Evolutionary conservation across 2,329 filamentous ascomycete genomes (phyloP).

Genomic region (Biscogniauxia marginata): DNA sequence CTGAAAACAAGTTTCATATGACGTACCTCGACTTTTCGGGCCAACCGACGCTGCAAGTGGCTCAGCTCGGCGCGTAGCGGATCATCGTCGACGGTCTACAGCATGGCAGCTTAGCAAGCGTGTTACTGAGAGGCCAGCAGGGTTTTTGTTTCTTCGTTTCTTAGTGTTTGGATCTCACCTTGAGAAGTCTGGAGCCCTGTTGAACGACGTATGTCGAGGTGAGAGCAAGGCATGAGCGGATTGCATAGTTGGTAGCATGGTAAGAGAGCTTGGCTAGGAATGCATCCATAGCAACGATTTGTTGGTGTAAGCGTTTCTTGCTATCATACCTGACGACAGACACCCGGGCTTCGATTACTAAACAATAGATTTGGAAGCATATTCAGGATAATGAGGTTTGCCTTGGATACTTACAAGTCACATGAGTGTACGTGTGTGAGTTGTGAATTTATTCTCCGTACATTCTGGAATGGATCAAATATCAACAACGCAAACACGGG

Average conservation of each 20-base stretch:
- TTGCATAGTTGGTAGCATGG: conserved; percentile 90
- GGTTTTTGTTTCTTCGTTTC: not conserved
- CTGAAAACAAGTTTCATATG: not conserved
- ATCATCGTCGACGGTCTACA: conserved; percentile 65
- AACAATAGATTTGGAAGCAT: not conserved
- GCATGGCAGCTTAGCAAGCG: conserved; percentile 1
- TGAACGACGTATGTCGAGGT: conserved; percentile 83
- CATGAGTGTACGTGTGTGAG: no score
- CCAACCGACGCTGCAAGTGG: conserved; percentile 68
- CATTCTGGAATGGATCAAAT: no score
- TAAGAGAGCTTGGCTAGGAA: conserved; percentile 52
- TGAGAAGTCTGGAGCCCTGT: conserved; percentile 76
- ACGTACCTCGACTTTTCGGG: conserved; percentile 79
- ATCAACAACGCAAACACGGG: no score
- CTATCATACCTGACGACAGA: conserved; percentile 14
- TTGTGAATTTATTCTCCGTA: no score
- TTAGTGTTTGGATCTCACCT: conserved; percentile 32
- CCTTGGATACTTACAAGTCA: no score
- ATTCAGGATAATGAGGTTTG: no score
- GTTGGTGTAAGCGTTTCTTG: conserved; percentile 6
- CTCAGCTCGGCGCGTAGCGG: conserved; percentile 67
- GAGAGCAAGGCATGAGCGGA: conserved; percentile 80
- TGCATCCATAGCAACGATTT: conserved; percentile 63
- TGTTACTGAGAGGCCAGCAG: no score
- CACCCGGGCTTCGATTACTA: conserved; percentile 7